Conservation (phyloP, 129 eudicot species). For the sunflower (Helianthus annuus) region DNA sequence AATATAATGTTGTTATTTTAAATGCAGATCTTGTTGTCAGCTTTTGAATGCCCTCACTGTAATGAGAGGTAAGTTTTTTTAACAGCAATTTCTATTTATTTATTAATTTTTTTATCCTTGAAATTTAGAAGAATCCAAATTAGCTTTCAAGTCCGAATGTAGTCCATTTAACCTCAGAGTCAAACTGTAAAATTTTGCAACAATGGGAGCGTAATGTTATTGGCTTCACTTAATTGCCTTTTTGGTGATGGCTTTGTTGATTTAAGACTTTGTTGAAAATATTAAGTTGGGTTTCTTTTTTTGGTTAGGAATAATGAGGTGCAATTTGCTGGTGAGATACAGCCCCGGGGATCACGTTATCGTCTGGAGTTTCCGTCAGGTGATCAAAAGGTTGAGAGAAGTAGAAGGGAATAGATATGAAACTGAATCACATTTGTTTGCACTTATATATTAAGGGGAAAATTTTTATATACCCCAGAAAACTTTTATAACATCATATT, state of each 20-base stretch:
- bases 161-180: background rate
- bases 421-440: background rate
- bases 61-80: conserved; percentile 64
- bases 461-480: background rate
- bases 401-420: conserved; percentile 8
- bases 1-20: background rate
- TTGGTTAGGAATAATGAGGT: conserved; percentile 83
- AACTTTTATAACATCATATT: background rate
- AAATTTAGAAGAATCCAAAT: background rate
- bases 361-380: conserved; percentile 52
- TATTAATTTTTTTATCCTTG: no score
- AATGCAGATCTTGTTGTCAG: conserved; percentile 76
- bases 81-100: background rate
- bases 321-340: conserved; percentile 95
- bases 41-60: conserved; percentile 89
- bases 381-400: conserved; percentile 66
- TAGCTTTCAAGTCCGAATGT: conserved; percentile 1
- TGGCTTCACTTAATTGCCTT: background rate
- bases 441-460: background rate
- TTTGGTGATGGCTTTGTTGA: background rate
- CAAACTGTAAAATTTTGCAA: background rate
- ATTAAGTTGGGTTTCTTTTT: conserved; percentile 24
- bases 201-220: background rate
- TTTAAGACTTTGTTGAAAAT: conserved; percentile 43
- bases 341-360: conserved; percentile 76